A percentile compares a stretch with the other conserved stretches of the same genome.
Conservation (phyloP, 805 yeast genomes). For the Suhomyces xylopsoci region DNA sequence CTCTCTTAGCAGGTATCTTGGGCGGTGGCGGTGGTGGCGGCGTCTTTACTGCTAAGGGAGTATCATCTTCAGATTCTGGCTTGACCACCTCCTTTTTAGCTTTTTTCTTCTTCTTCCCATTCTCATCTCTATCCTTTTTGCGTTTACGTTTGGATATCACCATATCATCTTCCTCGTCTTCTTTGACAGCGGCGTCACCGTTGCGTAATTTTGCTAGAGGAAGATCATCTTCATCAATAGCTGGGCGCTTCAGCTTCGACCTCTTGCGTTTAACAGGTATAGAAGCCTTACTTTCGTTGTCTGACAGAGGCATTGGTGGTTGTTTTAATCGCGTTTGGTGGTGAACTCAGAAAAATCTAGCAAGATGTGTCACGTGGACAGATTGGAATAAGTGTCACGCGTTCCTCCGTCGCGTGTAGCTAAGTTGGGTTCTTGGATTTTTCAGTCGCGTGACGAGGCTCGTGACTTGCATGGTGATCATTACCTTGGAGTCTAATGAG, state of each 20-base stretch:
- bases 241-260: neutral
- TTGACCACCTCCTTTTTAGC: neutral
- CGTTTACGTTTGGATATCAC: conserved; percentile 14
- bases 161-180: conserved; percentile 12
- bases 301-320: conserved; percentile 9
- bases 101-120: neutral
- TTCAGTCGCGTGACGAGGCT: neutral
- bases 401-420: neutral
- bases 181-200: neutral
- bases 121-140: neutral
- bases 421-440: too few species aligned
- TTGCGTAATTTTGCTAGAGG: conserved; percentile 13
- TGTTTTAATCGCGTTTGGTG: neutral
- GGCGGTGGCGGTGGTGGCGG: neutral
- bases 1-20: too few species aligned
- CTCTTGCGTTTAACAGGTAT: neutral
- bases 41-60: neutral
- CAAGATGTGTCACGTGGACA: neutral
- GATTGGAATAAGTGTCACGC: neutral
- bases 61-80: neutral
- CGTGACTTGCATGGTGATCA: neutral
- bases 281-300: conserved; percentile 5
- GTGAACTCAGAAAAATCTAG: neutral
- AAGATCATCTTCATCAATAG: conserved; percentile 14
- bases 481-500: neutral